phyloP scores from a whole-genome alignment of 148 eudicot genomes.

The Cornus florida region DNA sequence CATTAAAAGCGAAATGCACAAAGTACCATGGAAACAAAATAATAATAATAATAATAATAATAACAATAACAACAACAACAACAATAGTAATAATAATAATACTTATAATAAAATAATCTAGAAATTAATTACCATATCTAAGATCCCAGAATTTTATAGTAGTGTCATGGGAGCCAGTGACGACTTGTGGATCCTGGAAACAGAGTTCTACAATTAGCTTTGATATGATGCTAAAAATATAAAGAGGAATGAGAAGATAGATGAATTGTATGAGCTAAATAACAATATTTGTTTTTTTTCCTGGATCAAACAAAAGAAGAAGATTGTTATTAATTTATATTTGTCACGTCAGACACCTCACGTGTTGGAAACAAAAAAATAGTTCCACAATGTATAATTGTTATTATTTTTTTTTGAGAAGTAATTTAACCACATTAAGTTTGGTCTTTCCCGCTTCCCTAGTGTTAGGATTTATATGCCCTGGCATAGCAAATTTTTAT shows the following conservation, averaged over 20 bases:
- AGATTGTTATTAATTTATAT: neutral
- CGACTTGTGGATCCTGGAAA: constrained; percentile 95
- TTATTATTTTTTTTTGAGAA: no score
- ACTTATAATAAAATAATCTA: neutral
- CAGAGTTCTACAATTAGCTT: constrained; percentile 12
- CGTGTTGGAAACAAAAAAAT: neutral
- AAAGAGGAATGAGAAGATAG: neutral
- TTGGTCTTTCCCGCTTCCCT: no score
- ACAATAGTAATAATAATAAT: no score
- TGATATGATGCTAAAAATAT: neutral
- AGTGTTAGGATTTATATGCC: no score
- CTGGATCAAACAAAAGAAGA: no score
- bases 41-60: neutral
- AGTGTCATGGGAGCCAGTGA: constrained; percentile 93
- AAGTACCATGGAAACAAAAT: neutral
- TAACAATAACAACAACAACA: no score
- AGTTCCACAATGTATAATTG: no score
- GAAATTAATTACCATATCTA: constrained; percentile 53
- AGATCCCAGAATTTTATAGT: constrained; percentile 98
- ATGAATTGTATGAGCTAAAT: neutral
- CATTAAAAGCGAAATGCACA: neutral
- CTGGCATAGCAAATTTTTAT: no score
- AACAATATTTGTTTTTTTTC: neutral
- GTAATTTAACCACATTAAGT: no score
- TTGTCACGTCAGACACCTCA: neutral